Evolutionary conservation across 495 filamentous ascomycete genomes (phyloP).

Genomic region (Chaetomium cochliodes): DNA sequence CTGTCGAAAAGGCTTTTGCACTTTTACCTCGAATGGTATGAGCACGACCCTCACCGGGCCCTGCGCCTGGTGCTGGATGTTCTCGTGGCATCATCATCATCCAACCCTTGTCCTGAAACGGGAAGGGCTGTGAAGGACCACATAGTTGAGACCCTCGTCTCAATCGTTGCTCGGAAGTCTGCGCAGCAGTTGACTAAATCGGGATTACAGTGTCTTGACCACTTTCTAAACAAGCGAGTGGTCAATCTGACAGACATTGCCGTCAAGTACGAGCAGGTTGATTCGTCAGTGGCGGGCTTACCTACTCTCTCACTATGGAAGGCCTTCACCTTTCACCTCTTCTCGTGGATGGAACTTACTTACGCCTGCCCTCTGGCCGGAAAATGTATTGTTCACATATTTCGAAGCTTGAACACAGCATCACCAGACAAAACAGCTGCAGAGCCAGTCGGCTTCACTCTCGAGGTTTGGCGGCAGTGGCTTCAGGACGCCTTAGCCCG

Average conservation of each 20-base stretch:
- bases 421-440: conserved; percentile 29
- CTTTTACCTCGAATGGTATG: conserved; percentile 70
- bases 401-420: conserved; percentile 41
- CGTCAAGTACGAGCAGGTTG: conserved; percentile 35
- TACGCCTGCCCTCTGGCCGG: conserved; percentile 65
- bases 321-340: conserved; percentile 47
- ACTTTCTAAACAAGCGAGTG: conserved; percentile 56
- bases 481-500: conserved; percentile 47
- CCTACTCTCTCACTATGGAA: conserved; percentile 40
- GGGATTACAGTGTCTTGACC: conserved; percentile 58
- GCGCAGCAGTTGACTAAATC: conserved; percentile 59
- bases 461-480: conserved; percentile 50
- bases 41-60: conserved; percentile 69
- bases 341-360: conserved; percentile 61
- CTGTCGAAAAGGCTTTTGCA: conserved; percentile 62
- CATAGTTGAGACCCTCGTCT: conserved; percentile 46
- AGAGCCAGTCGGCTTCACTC: conserved; percentile 31
- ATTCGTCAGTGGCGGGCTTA: conserved; percentile 27
- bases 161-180: conserved; percentile 52
- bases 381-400: conserved; percentile 59
- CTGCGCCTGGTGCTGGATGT: conserved; percentile 69
- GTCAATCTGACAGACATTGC: conserved; percentile 44
- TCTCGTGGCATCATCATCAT: conserved; percentile 52
- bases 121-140: conserved; percentile 38
- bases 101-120: conserved; percentile 44